Evolutionary conservation across 306 rosid species (phyloP), one percentile per base, ranked within the genome.

Genomic region (Vigna hirtella): DNA sequence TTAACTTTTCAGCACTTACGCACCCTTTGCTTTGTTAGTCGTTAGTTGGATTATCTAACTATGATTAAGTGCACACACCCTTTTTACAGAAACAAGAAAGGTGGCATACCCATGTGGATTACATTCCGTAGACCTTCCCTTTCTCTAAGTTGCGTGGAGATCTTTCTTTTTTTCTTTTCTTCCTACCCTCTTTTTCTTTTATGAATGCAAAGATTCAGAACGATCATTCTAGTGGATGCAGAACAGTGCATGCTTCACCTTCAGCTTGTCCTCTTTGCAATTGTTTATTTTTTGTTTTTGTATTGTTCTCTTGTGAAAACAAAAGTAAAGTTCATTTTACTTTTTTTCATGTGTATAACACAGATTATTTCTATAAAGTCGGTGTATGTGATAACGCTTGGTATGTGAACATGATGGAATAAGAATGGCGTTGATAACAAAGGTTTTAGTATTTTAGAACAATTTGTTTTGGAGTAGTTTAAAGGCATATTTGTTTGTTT

Each of bases 151-250:
- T 86, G 81, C 47, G 28, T 52, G 8, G 72, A 80, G 73, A 72
- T 24, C 2, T 24, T 24, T 24, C 2, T 83, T 76, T 82, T 68
- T 42, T 15, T 56, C 63, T 48, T 71, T 59, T 62, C 84, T 78
- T 63, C 70, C 36, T 4, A 15, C 76, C 58, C 70, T 26, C 89
- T 86, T 82, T 89, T 86, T 50, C 85, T 83, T 87, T 85, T 78
- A 59, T 36, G 77, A 68, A 74, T 74, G 61, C 83, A 66, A 85
- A 87, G 93, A 90, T 90, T 85, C 95, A 90, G 81, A 64, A 84
- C 88, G 87, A 83, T 83, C 80, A 50, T 81, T 88, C 83, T 83
- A 80, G 91, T 90, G 93, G 94, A 86, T 85, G 88, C 86, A 76
- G 86, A 77, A 79, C 81, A 83, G 84, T 77, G 91, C 89, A 83